These are phyloP conservation scores for Coemansia sp. DNA, from an alignment of 192 early-diverging fungal genomes.

Conservation along the genomic window DNA sequence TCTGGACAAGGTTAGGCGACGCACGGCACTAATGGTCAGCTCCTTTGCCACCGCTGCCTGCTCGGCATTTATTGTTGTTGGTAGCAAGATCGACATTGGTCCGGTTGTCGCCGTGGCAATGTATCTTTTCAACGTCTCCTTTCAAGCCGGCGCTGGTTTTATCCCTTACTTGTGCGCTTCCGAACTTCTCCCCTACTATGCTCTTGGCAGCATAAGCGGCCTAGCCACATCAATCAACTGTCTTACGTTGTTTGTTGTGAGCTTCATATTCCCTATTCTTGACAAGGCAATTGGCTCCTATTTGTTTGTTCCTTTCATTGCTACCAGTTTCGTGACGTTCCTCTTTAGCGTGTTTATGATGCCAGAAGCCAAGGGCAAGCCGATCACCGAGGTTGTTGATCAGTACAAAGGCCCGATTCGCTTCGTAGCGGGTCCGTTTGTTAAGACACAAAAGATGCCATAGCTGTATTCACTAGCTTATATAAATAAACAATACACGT, in stretches of 20 bases:
- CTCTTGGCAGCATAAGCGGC: constrained; percentile 60
- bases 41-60: constrained; percentile 60
- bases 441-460: not conserved
- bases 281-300: constrained; percentile 53
- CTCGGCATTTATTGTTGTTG: constrained; percentile 55
- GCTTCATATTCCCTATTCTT: constrained; percentile 57
- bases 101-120: constrained; percentile 58
- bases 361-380: constrained; percentile 68
- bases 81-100: constrained; percentile 55
- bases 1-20: constrained; percentile 73
- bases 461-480: too few species aligned
- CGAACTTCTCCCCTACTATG: constrained; percentile 69
- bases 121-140: constrained; percentile 72
- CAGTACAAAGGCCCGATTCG: constrained; percentile 41
- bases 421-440: constrained; percentile 16
- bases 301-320: constrained; percentile 64
- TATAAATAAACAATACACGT: not conserved
- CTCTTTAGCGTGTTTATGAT: constrained; percentile 52
- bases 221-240: constrained; percentile 64
- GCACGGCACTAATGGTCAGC: constrained; percentile 59
- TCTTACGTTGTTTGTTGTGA: constrained; percentile 62
- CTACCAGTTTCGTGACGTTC: constrained; percentile 40
- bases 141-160: constrained; percentile 81
- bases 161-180: constrained; percentile 77
- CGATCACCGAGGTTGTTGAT: constrained; percentile 26